Evolutionary conservation across 2,329 filamentous ascomycete species (phyloP).

Genomic region (Aspergillus novofumigatus): DNA sequence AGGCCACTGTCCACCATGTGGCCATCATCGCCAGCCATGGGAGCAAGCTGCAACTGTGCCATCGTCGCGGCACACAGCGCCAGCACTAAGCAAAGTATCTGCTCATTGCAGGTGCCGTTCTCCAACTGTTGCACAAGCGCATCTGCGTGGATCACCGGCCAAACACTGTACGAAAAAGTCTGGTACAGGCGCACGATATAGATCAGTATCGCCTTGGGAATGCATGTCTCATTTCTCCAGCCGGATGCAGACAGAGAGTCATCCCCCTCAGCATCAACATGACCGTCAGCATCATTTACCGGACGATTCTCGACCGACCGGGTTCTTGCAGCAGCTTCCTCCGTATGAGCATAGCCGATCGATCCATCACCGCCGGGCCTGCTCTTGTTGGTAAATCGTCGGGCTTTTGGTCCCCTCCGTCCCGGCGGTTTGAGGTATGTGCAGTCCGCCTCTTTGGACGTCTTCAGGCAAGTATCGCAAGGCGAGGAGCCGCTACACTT

Average conservation of each 20-base stretch:
- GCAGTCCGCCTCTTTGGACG: constrained; percentile 18
- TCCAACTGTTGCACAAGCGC: constrained; percentile 14
- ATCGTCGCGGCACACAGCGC: constrained; percentile 30
- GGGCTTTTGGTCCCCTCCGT: constrained; percentile 25
- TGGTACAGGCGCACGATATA: constrained; percentile 20
- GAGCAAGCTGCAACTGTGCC: constrained; percentile 25
- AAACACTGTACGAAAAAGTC: constrained; percentile 25
- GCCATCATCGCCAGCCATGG: constrained; percentile 6
- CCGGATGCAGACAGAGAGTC: background rate
- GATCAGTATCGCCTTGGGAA: constrained; percentile 11
- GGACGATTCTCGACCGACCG: background rate
- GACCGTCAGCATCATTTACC: background rate
- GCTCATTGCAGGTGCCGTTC: background rate
- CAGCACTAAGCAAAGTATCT: constrained; percentile 16
- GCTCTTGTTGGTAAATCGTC: constrained; percentile 3
- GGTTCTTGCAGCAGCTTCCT: background rate
- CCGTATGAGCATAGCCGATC: background rate
- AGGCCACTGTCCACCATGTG: constrained; percentile 13
- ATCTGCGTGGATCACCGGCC: constrained; percentile 24
- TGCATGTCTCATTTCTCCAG: background rate
- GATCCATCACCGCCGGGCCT: background rate
- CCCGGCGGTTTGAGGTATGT: constrained; percentile 25
- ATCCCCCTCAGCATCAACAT: background rate
- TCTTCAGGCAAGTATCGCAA: constrained; percentile 23
- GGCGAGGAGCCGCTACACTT: constrained; percentile 27